phyloP scores from a whole-genome alignment of 495 filamentous ascomycete species.

The Neurospora intermedia region DNA sequence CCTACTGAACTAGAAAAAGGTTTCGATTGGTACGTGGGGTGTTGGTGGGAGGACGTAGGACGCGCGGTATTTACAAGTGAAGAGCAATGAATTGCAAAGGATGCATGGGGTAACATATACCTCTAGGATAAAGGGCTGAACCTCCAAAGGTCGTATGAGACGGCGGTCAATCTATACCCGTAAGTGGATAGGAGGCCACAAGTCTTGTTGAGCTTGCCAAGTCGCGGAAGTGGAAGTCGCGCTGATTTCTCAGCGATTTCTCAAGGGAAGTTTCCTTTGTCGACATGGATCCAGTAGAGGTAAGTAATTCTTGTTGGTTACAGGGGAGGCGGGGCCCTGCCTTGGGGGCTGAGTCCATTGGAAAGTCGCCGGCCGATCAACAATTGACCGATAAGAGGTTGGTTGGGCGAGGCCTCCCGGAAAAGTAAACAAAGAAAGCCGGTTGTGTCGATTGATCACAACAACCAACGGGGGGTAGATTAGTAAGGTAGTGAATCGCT shows the following conservation, averaged over 20 bases:
- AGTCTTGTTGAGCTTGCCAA: no score
- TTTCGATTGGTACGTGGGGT: not conserved
- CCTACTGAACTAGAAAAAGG: not conserved
- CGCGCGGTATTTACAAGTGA: not conserved
- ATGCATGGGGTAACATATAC: not conserved
- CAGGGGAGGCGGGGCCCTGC: no score
- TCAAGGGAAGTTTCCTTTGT: no score
- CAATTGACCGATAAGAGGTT: not conserved
- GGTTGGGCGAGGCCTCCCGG: not conserved
- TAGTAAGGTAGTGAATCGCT: not conserved
- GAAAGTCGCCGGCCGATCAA: not conserved
- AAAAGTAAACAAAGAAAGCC: not conserved
- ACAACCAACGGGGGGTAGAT: not conserved
- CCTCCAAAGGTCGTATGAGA: not conserved
- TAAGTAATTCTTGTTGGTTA: no score
- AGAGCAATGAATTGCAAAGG: not conserved
- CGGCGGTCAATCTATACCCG: not conserved
- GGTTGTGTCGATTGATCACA: not conserved
- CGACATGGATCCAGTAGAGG: no score
- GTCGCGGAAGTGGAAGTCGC: no score
- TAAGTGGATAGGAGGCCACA: no score
- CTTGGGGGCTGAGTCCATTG: not conserved
- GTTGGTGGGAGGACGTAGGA: not conserved
- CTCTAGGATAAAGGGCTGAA: not conserved
- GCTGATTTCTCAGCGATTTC: no score